Conservation (phyloP, 495 filamentous ascomycete genomes). For the Talaromyces nanjingensis region DNA sequence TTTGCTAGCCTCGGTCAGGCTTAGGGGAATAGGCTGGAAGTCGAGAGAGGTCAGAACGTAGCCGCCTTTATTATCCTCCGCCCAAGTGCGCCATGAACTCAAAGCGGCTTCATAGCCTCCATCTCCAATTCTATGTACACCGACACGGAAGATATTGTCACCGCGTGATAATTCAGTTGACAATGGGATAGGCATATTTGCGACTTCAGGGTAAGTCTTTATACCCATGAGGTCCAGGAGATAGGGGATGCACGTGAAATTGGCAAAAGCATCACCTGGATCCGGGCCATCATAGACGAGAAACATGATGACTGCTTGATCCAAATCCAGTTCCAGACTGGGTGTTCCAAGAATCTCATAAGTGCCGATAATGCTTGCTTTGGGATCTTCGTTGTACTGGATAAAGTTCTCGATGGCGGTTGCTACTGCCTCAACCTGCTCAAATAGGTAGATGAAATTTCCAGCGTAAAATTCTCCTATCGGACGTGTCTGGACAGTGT, state of each 20-base stretch:
- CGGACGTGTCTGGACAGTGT: slow-evolving; percentile 22
- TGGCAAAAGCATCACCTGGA: slow-evolving; percentile 21
- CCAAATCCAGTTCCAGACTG: slow-evolving; percentile 20
- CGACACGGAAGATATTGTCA: slow-evolving; percentile 28
- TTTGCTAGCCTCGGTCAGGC: slow-evolving; percentile 28
- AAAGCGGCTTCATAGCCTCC: slow-evolving; percentile 18
- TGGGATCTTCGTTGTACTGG: slow-evolving; percentile 26
- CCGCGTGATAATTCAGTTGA: slow-evolving; percentile 23
- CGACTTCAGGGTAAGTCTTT: slow-evolving; percentile 25
- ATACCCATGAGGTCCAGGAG: slow-evolving; percentile 18
- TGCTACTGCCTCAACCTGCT: slow-evolving; percentile 20
- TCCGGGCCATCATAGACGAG: slow-evolving; percentile 29
- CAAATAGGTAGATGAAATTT: slow-evolving; percentile 22
- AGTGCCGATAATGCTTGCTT: slow-evolving; percentile 26
- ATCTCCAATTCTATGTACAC: slow-evolving; percentile 22
- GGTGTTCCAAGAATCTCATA: slow-evolving; percentile 23
- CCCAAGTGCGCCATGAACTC: slow-evolving; percentile 22
- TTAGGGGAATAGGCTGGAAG: slow-evolving; percentile 26
- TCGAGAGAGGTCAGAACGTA: slow-evolving; percentile 24
- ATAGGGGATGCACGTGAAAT: slow-evolving; percentile 23
- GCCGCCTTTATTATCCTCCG: slow-evolving; percentile 23
- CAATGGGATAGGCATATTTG: slow-evolving; percentile 25
- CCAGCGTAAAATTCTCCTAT: slow-evolving; percentile 24
- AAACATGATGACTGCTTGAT: slow-evolving; percentile 28
- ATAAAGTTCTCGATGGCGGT: slow-evolving; percentile 24